Conservation (phyloP, 192 early-diverging fungal genomes). For the Linnemannia hyalina region DNA sequence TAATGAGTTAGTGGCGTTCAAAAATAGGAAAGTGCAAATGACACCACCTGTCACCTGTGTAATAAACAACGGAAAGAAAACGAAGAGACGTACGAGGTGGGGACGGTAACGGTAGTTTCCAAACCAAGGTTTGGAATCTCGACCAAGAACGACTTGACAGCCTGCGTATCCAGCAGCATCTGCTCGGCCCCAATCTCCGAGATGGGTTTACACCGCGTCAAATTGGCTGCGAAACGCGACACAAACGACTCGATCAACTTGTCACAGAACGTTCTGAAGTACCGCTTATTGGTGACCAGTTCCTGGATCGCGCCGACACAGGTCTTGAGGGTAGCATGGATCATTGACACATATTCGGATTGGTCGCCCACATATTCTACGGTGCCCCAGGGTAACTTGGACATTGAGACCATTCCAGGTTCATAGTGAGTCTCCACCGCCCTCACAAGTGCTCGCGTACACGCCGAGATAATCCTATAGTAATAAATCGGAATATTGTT, state of each 20-base stretch:
- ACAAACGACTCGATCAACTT: constrained; percentile 90
- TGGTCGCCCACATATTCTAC: constrained; percentile 95
- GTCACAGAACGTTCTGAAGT: constrained; percentile 92
- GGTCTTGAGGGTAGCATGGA: constrained; percentile 69
- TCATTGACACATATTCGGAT: constrained; percentile 83
- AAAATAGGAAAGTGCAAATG: not conserved
- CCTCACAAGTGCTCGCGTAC: constrained; percentile 76
- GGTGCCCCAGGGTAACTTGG: constrained; percentile 82
- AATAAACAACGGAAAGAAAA: not conserved
- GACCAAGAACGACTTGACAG: constrained; percentile 86
- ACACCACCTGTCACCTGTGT: not conserved
- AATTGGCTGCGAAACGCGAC: constrained; percentile 73
- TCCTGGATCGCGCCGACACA: constrained; percentile 71
- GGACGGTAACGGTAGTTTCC: constrained; percentile 64
- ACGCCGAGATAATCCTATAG: constrained; percentile 69
- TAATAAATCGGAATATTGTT: not conserved
- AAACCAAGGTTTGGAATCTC: constrained; percentile 78
- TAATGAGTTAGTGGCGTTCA: not conserved
- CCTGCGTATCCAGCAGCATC: constrained; percentile 94
- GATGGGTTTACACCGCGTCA: constrained; percentile 84
- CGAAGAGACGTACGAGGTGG: constrained; percentile 66
- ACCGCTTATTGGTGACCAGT: constrained; percentile 77
- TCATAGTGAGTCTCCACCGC: constrained; percentile 78
- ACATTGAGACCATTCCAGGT: constrained; percentile 78
- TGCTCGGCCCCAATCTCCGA: constrained; percentile 98